Evolutionary conservation across 1,284 basidiomycete species (phyloP).

Genomic region (Phylloboletellus chloephorus): DNA sequence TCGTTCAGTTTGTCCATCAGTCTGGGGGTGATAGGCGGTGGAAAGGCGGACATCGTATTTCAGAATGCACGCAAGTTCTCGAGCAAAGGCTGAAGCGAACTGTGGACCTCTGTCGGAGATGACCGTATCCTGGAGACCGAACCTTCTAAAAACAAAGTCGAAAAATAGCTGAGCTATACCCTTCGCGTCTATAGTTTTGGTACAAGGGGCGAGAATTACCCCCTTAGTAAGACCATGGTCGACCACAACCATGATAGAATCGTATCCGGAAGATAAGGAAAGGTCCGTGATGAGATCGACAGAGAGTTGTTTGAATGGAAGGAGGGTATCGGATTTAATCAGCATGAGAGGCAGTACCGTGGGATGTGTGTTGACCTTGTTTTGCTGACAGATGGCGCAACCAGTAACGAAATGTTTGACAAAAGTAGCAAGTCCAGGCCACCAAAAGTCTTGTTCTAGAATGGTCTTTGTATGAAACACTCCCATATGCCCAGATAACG

Average conservation of each 20-base stretch:
- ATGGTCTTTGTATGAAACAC: too few species aligned
- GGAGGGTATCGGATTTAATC: neutral
- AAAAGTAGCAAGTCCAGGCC: constrained; percentile 4
- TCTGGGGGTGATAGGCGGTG: constrained; percentile 1
- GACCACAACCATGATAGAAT: constrained; percentile 10
- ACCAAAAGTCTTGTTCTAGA: too few species aligned
- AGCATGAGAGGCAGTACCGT: neutral
- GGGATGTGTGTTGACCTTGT: constrained; percentile 7
- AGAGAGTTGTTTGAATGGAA: constrained; percentile 12
- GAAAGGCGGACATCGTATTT: neutral
- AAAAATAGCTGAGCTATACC: too few species aligned
- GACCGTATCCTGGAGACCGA: too few species aligned
- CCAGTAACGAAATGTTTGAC: constrained; percentile 14
- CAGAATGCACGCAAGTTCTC: too few species aligned
- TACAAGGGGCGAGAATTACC: constrained; percentile 6
- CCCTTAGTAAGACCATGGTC: constrained; percentile 13
- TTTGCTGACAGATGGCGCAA: constrained; percentile 13
- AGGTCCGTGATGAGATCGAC: neutral
- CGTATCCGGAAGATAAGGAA: constrained; percentile 8
- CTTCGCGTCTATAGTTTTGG: neutral
- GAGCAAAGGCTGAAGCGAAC: too few species aligned
- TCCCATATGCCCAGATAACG: too few species aligned
- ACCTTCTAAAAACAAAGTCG: too few species aligned
- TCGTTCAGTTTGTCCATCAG: too few species aligned
- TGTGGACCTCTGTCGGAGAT: too few species aligned